Conservation (phyloP, 2,329 filamentous ascomycete genomes). For the Hypoxylon sp. region DNA sequence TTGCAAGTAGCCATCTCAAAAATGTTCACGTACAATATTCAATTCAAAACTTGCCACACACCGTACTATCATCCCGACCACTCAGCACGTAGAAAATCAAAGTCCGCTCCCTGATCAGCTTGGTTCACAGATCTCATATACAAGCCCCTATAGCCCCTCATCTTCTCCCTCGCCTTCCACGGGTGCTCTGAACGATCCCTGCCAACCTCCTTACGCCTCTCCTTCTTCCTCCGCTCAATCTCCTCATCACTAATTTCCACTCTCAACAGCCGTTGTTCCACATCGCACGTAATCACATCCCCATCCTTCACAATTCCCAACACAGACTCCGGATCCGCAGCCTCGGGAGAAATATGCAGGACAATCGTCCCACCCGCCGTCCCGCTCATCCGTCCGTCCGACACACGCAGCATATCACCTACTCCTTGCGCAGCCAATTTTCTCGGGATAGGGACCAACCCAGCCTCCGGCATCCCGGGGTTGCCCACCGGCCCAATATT, state of each 20-base stretch:
- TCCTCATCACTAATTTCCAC: slow-evolving; percentile 78
- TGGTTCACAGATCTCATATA: slow-evolving; percentile 73
- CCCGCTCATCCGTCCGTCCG: slow-evolving; percentile 88
- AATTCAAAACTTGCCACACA: not conserved
- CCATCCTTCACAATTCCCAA: slow-evolving; percentile 83
- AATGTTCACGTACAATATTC: not conserved
- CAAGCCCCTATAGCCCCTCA: slow-evolving; percentile 71
- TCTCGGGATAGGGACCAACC: slow-evolving; percentile 75
- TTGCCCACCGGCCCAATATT: slow-evolving; percentile 92
- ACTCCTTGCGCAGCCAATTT: slow-evolving; percentile 83
- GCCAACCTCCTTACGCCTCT: slow-evolving; percentile 67
- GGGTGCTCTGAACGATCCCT: slow-evolving; percentile 45
- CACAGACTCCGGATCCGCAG: slow-evolving; percentile 80
- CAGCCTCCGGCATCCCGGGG: slow-evolving; percentile 93
- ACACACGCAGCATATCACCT: slow-evolving; percentile 85
- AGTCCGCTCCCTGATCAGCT: slow-evolving; percentile 71
- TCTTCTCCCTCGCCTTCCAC: slow-evolving; percentile 57
- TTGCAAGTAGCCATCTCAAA: not conserved
- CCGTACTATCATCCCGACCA: not conserved
- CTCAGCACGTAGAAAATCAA: slow-evolving; percentile 70
- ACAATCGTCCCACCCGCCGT: slow-evolving; percentile 92
- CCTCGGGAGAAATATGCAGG: slow-evolving; percentile 88
- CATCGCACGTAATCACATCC: slow-evolving; percentile 84
- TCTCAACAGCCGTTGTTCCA: slow-evolving; percentile 72
- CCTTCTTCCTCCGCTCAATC: slow-evolving; percentile 71